Base-by-base conservation (phyloP, 805 yeast genomes). In the Kluyveromyces siamensis region DNA sequence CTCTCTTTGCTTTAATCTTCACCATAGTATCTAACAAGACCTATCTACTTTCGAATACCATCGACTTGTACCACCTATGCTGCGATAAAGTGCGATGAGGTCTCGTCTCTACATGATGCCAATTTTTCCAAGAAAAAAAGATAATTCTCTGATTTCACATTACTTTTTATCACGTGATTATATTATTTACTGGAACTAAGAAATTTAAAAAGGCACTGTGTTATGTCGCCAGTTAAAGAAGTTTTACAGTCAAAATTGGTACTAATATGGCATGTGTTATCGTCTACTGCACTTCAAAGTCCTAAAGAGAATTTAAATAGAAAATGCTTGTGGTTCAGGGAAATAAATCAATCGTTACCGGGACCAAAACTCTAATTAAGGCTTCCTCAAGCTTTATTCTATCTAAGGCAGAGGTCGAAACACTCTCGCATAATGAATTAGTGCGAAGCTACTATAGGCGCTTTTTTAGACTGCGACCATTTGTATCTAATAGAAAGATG, bases 1-100 rank as follows among this genome's bases (percentile, higher is more conserved):
- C 55, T 36, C 55, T 56, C 45, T 61, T 61, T 2, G 58, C 38
- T 43, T 59, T 65, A n/a, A 56, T 47, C 54, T 60, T 70, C 6
- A 60, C 73, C 73, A 71, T 70, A 18, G 13, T 16, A 27, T n/a
- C 25, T 21, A 6, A 21, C 25, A 4, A 4, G 25, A 4, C 25
- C 25, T 21, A 21, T 21, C 6, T 21, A n/a, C n/a, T 21, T 21
- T 21, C 6, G 25, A 21, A 21, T 21, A 21, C 25, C 25, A 21
- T 21, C 6, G 25, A 21, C 25, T 21, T 21, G 25, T 21, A 21
- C 25, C 6, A 21, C 6, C 25, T 21, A 21, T 21, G 6, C 25
- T 21, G 25, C 25, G 6, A 21, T 21, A 21, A 21, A 21, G 6
- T 21, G 17, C 27, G 43, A 40, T 40, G 43, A 40, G 43, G 27